Evolutionary conservation across 257 asterid species (phyloP).

Genomic region (Dorcoceras hygrometricum): DNA sequence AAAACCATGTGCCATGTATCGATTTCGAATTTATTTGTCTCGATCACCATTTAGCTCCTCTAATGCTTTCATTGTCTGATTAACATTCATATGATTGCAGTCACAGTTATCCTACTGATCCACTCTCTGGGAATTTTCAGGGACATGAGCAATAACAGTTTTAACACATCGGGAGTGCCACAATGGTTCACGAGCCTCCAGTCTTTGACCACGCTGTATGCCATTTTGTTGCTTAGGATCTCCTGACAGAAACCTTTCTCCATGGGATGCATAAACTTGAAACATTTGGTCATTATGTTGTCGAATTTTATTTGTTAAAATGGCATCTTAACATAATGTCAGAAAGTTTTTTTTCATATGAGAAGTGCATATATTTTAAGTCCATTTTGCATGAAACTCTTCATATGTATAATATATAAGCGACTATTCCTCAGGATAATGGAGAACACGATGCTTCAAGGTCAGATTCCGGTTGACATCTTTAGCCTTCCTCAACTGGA

Average conservation of each 20-base stretch:
- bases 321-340: neutral
- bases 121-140: constrained; percentile 43
- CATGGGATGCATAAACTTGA: neutral
- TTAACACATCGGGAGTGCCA: constrained; percentile 55
- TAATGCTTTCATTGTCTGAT: neutral
- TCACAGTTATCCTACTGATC: constrained; percentile 13
- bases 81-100: constrained; percentile 2
- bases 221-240: neutral
- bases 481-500: constrained; percentile 64
- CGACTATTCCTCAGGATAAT: constrained; percentile 47
- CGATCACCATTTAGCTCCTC: neutral
- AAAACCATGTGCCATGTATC: neutral
- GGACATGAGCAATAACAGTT: constrained; percentile 89
- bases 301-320: neutral
- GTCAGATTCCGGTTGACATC: constrained; percentile 49
- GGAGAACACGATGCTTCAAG: constrained; percentile 60
- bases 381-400: neutral
- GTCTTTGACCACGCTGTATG: constrained; percentile 74
- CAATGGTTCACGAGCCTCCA: constrained; percentile 52
- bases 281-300: neutral
- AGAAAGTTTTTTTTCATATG: neutral
- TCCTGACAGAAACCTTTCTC: neutral
- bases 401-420: constrained; percentile 8
- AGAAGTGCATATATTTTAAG: neutral
- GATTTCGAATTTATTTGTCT: too few species aligned